Evolutionary conservation across 2,329 filamentous ascomycete species (phyloP).

Genomic region (Monilinia vaccinii-corymbosi): DNA sequence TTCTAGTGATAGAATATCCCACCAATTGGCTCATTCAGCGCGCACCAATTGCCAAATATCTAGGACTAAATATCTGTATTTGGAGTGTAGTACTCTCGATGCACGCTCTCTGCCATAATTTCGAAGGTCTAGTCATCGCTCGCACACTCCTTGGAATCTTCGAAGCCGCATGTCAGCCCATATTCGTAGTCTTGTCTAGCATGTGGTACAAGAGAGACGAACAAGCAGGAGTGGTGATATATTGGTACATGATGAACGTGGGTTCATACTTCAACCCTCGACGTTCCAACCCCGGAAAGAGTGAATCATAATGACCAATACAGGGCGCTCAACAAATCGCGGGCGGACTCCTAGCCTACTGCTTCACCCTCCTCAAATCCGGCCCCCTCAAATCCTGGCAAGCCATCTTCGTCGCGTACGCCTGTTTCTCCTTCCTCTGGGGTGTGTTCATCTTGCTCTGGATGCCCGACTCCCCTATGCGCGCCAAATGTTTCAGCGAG

Average conservation of each 20-base stretch:
- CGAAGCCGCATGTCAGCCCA: conserved; percentile 58
- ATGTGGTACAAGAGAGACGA: conserved; percentile 68
- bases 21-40: conserved; percentile 30
- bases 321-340: conserved; percentile 53
- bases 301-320: conserved; percentile 52
- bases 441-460: conserved; percentile 35
- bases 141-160: conserved; percentile 60
- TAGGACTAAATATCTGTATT: conserved; percentile 3
- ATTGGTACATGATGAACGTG: conserved; percentile 35
- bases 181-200: conserved; percentile 48
- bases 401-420: conserved; percentile 43
- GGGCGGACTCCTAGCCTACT: conserved; percentile 54
- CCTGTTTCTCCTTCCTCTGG: conserved; percentile 35
- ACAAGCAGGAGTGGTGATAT: conserved; percentile 54
- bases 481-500: conserved; percentile 35
- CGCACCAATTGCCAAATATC: conserved; percentile 5
- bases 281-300: too few relatives aligned
- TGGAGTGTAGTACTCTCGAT: conserved; percentile 4
- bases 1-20: conserved; percentile 32
- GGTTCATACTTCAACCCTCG: not conserved
- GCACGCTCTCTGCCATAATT: conserved; percentile 39
- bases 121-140: conserved; percentile 49
- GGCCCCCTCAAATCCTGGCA: conserved; percentile 52
- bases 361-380: conserved; percentile 42
- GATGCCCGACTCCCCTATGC: conserved; percentile 43